phyloP scores from a whole-genome alignment of 495 filamentous ascomycete species.

The Podospora pseudopauciseta region DNA sequence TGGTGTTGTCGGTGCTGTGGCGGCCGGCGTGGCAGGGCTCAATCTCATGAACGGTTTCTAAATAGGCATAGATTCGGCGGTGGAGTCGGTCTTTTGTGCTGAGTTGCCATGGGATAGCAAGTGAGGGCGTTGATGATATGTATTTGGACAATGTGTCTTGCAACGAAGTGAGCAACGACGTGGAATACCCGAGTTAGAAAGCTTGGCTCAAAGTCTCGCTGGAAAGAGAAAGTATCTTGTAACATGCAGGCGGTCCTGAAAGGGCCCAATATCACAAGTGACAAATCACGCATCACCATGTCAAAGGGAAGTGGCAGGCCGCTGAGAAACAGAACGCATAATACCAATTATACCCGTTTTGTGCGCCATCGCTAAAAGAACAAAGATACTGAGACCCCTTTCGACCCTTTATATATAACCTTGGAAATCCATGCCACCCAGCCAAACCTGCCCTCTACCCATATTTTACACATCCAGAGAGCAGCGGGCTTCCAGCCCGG shows the following conservation, averaged over 20 bases:
- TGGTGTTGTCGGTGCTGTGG: constrained; percentile 23
- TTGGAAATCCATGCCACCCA: constrained; percentile 2
- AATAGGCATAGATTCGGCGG: neutral
- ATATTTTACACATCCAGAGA: neutral
- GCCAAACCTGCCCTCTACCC: neutral
- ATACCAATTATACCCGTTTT: constrained; percentile 19
- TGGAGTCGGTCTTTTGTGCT: no score
- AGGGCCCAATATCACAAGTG: no score
- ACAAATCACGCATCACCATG: no score
- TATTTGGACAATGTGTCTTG: no score
- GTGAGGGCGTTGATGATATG: neutral
- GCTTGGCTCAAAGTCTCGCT: no score
- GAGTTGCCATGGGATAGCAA: no score
- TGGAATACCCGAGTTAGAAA: no score
- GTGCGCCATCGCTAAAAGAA: constrained; percentile 38
- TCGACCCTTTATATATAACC: constrained; percentile 24
- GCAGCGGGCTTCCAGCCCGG: neutral
- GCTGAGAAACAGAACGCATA: neutral
- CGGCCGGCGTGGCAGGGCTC: constrained; percentile 24
- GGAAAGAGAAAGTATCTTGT: no score
- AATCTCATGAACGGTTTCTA: constrained; percentile 15
- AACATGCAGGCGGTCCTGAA: no score
- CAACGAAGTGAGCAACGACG: neutral
- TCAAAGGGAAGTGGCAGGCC: no score
- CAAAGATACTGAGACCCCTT: constrained; percentile 11